Evolutionary conservation across 2,329 filamentous ascomycete species (phyloP).

Genomic region (Trichothecium sympodiale): DNA sequence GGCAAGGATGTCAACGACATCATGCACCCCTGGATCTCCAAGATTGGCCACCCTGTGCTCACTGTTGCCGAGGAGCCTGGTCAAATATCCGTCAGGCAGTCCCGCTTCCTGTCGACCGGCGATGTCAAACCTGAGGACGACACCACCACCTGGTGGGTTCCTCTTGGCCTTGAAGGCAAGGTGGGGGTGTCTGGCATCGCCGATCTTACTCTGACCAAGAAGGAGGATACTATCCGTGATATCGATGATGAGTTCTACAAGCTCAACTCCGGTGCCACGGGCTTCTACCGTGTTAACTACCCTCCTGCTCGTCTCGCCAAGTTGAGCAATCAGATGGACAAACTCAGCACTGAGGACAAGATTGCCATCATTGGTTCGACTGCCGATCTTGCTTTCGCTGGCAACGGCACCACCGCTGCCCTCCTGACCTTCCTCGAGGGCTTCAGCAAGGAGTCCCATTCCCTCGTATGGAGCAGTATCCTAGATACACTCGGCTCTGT

Average conservation of each 20-base stretch:
- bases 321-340: slow-evolving; percentile 65
- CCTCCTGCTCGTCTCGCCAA: slow-evolving; percentile 72
- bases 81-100: slow-evolving; percentile 73
- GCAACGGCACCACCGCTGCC: slow-evolving; percentile 70
- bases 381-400: slow-evolving; percentile 77
- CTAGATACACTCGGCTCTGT: slow-evolving; percentile 65
- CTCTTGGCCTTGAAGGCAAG: slow-evolving; percentile 74
- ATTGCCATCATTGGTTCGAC: slow-evolving; percentile 88
- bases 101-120: slow-evolving; percentile 81
- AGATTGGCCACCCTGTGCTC: slow-evolving; percentile 88
- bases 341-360: slow-evolving; percentile 76
- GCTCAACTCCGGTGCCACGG: slow-evolving; percentile 79
- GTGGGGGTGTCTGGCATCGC: slow-evolving; percentile 50
- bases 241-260: slow-evolving; percentile 81
- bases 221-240: slow-evolving; percentile 64
- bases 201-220: slow-evolving; percentile 59
- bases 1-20: slow-evolving; percentile 75
- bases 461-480: slow-evolving; percentile 82
- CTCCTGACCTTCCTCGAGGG: slow-evolving; percentile 75
- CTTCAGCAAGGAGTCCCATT: slow-evolving; percentile 73
- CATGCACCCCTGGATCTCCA: slow-evolving; percentile 92
- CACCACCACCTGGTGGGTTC: slow-evolving; percentile 90
- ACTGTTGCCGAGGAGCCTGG: slow-evolving; percentile 76
- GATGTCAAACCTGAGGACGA: slow-evolving; percentile 89
- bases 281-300: slow-evolving; percentile 89